Conservation (phyloP, 2,329 filamentous ascomycete genomes). For the Colletotrichum sp. region DNA sequence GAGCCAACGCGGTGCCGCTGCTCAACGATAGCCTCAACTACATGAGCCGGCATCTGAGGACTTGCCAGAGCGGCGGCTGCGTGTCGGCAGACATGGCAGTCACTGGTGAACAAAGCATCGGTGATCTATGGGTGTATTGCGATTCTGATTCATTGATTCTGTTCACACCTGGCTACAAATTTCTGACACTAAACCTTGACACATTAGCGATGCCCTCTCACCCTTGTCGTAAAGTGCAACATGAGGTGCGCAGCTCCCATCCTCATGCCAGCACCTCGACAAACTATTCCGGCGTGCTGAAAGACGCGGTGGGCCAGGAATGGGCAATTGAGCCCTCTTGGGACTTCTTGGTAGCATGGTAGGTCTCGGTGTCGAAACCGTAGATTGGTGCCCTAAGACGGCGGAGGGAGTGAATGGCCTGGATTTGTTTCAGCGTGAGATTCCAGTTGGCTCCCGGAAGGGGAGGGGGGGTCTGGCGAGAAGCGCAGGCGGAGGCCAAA, state of each 20-base stretch:
- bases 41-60: slow-evolving; percentile 84
- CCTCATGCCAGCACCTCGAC: too few relatives aligned
- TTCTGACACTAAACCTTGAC: background rate
- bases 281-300: too few relatives aligned
- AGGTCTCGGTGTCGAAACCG: slow-evolving; percentile 56
- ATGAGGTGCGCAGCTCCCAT: too few relatives aligned
- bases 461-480: background rate
- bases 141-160: background rate
- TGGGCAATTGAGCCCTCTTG: background rate
- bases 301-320: too few relatives aligned
- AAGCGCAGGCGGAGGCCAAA: background rate
- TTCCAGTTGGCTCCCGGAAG: background rate
- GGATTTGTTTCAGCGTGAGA: background rate
- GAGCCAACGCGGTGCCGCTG: slow-evolving; percentile 86
- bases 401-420: slow-evolving; percentile 60
- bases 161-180: background rate
- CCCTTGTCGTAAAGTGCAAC: too few relatives aligned
- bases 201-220: too few relatives aligned
- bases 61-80: slow-evolving; percentile 59
- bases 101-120: background rate
- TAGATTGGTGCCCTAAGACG: slow-evolving; percentile 59
- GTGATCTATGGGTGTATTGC: background rate
- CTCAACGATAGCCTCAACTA: slow-evolving; percentile 88
- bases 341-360: slow-evolving; percentile 21
- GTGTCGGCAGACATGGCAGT: background rate